Evolutionary conservation across 2,329 filamentous ascomycete species (phyloP).

Genomic region (Onygenales sp.): DNA sequence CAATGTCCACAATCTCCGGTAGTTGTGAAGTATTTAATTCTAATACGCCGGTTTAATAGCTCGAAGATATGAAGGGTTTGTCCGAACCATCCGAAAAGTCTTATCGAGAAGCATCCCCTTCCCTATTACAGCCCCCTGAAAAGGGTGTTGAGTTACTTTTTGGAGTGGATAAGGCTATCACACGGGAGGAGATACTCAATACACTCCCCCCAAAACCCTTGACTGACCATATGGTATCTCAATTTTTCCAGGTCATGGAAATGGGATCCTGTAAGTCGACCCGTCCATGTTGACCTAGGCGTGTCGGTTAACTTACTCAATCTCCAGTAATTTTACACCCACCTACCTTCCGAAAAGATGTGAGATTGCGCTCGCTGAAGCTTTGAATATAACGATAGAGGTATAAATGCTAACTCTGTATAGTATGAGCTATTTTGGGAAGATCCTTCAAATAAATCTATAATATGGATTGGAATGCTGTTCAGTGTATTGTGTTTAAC

Average conservation of each 20-base stretch:
- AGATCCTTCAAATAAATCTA: conserved; percentile 1
- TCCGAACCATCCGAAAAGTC: background rate
- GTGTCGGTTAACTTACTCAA: background rate
- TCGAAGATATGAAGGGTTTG: background rate
- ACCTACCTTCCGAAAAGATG: conserved; percentile 7
- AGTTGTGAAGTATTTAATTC: background rate
- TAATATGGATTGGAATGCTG: conserved; percentile 8
- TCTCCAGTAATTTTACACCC: conserved; percentile 5
- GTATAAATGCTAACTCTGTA: background rate
- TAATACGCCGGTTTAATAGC: background rate
- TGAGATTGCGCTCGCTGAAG: background rate
- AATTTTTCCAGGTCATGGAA: conserved; percentile 2
- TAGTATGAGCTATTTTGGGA: conserved; percentile 9
- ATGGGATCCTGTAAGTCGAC: conserved; percentile 1
- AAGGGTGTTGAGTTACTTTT: conserved; percentile 15
- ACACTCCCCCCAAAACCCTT: conserved; percentile 18
- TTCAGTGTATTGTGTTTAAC: conserved; percentile 6
- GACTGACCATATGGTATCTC: conserved; percentile 18
- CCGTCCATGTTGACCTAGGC: background rate
- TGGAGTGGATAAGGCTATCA: conserved; percentile 16
- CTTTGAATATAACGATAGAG: background rate
- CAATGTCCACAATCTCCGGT: conserved; percentile 9
- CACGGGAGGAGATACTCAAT: conserved; percentile 20
- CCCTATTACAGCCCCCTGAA: background rate
- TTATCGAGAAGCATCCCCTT: background rate